Evolutionary conservation across 495 filamentous ascomycete species (phyloP), one percentile per base, ranked within the genome.

Genomic region (Aspergillus ellipticus): DNA sequence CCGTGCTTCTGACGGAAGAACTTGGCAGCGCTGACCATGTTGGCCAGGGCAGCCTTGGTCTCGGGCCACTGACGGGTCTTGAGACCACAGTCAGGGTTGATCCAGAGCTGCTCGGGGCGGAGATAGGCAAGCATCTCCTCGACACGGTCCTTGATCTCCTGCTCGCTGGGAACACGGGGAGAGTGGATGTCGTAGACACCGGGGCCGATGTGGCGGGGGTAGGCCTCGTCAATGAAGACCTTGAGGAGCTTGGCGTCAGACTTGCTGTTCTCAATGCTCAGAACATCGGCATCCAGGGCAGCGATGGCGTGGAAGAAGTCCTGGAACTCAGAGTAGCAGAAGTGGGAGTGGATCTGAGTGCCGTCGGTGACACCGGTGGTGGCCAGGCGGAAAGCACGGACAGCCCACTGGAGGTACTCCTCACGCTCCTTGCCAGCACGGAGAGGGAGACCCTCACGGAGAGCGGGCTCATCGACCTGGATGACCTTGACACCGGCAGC

Each of bases 321-420:
- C 79, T 98, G 94, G 89, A 98, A 98, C 82, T 98, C 94, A 43
- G 92, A 96, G 86, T 98, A 98, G 77, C 94, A 98, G 91, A 98
- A 98, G 82, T 98, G 94, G 49, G 91, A 96, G 85, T 98, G 94
- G 76, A 98, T 96, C 82, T 98, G 94, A 62, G 95, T 97, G 53
- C 85, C 88, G 71, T 98, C 90, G 68, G 88, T 71, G 51, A 97
- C 94, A 68, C 89, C 93, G 50, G 90, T 83, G 64, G 90, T 92
- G 55, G 94, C 84, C 60, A 98, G 90, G 70, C 87, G 89, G 90
- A 98, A 98, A 66, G 91, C 88, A 75, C 93, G 83, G 67, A 98
- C 95, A 53, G 94, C 95, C 94, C 94, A 98, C 66, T 87, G 72
- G 56, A 98, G 83, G 84, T 98, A 98, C 57, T 89, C 86, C 74